Conservation (phyloP, 73 alveolate species). For the Durusdinium trenchii region DNA sequence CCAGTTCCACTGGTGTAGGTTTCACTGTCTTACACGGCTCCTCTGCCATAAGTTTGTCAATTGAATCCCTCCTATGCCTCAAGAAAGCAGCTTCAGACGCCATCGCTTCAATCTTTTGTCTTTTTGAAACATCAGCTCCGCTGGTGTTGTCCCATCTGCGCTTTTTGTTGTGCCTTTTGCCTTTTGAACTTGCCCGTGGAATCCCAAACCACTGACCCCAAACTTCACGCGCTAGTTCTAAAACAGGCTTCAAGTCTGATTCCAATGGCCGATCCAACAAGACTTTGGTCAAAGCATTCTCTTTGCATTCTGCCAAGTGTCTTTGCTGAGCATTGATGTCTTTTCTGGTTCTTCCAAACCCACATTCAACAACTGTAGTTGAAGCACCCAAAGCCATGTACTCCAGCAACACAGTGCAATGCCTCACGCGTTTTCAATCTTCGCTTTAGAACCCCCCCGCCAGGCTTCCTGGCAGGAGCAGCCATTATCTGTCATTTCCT, state of each 20-base stretch:
- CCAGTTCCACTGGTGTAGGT: not conserved
- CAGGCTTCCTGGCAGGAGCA: slow-evolving; percentile 11
- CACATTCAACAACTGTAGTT: not conserved
- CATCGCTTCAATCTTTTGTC: not conserved
- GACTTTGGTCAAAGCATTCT: not conserved
- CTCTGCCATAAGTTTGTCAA: not conserved
- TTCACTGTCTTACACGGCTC: not conserved
- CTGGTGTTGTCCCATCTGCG: not conserved
- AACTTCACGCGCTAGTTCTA: not conserved
- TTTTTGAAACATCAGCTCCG: not conserved
- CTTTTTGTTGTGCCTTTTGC: not conserved
- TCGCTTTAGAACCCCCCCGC: not conserved
- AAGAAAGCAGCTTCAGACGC: not conserved
- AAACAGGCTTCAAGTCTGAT: not conserved
- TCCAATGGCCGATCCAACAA: not conserved
- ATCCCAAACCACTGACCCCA: not conserved
- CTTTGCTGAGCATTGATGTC: not conserved
- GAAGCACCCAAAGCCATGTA: not conserved
- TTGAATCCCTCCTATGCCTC: not conserved
- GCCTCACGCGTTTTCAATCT: not conserved
- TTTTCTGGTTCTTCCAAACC: not conserved
- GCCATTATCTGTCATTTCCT: not conserved
- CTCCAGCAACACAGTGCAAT: not conserved
- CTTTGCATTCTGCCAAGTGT: not conserved
- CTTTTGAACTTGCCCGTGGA: not conserved